Evolutionary conservation across 2,329 filamentous ascomycete genomes (phyloP).

Genomic region (Clonostachys byssicola): DNA sequence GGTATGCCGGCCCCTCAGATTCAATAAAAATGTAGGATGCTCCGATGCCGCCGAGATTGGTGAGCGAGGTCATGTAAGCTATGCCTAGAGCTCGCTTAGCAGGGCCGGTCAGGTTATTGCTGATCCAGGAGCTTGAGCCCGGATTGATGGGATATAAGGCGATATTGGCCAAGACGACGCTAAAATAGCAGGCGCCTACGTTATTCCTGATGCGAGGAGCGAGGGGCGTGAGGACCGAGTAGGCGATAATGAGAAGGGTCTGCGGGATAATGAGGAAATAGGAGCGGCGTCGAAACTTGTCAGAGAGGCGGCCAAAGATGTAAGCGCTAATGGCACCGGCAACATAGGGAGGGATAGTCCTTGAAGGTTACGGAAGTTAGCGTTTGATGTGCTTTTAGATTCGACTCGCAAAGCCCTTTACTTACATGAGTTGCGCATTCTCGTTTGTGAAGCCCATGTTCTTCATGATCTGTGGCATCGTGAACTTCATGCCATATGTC

Average conservation of each 20-base stretch:
- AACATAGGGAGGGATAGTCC: too few species aligned
- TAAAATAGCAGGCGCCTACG: slow-evolving; percentile 5
- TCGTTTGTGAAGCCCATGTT: slow-evolving; percentile 34
- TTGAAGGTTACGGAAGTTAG: too few species aligned
- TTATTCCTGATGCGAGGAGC: slow-evolving; percentile 2
- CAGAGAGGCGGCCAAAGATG: not conserved
- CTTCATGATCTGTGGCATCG: slow-evolving; percentile 74
- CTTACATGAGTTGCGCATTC: slow-evolving; percentile 19
- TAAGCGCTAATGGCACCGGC: not conserved
- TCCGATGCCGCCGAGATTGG: slow-evolving; percentile 11
- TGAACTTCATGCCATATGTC: slow-evolving; percentile 72
- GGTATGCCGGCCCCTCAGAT: slow-evolving; percentile 7
- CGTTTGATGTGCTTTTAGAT: too few species aligned
- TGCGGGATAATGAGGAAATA: slow-evolving; percentile 6
- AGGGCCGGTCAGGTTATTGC: slow-evolving; percentile 7
- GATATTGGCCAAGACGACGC: slow-evolving; percentile 6
- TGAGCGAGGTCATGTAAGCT: slow-evolving; percentile 13
- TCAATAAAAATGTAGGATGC: slow-evolving; percentile 10
- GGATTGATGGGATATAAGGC: slow-evolving; percentile 11
- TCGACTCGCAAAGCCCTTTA: too few species aligned
- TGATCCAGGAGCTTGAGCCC: slow-evolving; percentile 7
- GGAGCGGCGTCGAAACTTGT: not conserved
- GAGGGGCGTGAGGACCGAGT: slow-evolving; percentile 6
- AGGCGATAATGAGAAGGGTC: slow-evolving; percentile 7
- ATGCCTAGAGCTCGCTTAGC: slow-evolving; percentile 21